Conservation (phyloP, 345 rosid genomes). For the Euphorbia tirucalli region DNA sequence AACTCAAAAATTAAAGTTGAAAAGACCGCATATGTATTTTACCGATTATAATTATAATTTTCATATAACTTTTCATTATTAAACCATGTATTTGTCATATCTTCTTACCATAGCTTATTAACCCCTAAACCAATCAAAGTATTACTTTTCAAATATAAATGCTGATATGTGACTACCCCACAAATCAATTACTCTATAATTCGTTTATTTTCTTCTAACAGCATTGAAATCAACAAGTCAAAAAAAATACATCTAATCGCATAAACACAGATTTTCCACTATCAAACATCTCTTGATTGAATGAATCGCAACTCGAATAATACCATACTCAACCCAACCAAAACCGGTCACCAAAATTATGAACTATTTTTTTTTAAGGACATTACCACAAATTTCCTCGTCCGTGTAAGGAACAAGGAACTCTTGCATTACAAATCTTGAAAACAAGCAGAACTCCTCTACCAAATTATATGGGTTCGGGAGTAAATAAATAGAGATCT, state of each 20-base stretch:
- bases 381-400: background rate
- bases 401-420: background rate
- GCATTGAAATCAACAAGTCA: background rate
- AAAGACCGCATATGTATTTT: too few relatives aligned
- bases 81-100: too few relatives aligned
- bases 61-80: too few relatives aligned
- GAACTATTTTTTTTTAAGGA: background rate
- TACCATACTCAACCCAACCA: slow-evolving; percentile 7
- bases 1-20: too few relatives aligned
- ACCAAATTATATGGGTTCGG: slow-evolving; percentile 19
- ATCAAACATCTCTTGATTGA: background rate
- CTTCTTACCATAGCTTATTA: too few relatives aligned
- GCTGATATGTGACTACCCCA: too few relatives aligned
- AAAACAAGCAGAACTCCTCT: slow-evolving; percentile 9
- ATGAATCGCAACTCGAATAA: background rate
- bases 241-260: background rate
- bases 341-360: background rate
- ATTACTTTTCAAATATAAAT: too few relatives aligned
- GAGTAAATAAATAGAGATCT: slow-evolving; percentile 11
- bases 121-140: too few relatives aligned
- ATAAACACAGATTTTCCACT: background rate
- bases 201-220: background rate
- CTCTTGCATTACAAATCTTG: background rate
- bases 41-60: too few relatives aligned
- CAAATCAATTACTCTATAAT: too few relatives aligned